A percentile compares a stretch with the other conserved stretches of the same genome.
Evolutionary conservation across 2,329 filamentous ascomycete species (phyloP).

Genomic region (Xylaria sp.): DNA sequence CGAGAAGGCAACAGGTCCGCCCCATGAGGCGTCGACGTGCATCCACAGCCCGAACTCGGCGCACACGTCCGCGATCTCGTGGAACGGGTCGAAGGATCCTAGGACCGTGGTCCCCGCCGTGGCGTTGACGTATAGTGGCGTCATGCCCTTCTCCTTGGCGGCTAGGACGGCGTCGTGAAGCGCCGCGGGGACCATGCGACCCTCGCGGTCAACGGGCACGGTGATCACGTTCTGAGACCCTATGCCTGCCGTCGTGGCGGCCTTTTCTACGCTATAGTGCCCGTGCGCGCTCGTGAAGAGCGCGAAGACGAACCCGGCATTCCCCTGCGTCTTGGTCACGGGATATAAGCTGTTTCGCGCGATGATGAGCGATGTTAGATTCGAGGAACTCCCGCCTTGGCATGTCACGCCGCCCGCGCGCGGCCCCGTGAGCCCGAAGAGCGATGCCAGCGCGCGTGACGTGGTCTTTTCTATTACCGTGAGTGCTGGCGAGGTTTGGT

Average conservation of each 20-base stretch:
- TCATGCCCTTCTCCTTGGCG: slow-evolving; percentile 74
- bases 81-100: slow-evolving; percentile 86
- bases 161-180: slow-evolving; percentile 71
- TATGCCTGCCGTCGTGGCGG: slow-evolving; percentile 88
- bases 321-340: slow-evolving; percentile 77
- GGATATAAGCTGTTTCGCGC: slow-evolving; percentile 88
- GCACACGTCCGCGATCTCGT: slow-evolving; percentile 75
- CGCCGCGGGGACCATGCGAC: slow-evolving; percentile 74
- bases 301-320: slow-evolving; percentile 72
- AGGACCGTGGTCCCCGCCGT: slow-evolving; percentile 95
- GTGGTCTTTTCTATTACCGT: slow-evolving; percentile 89
- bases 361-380: slow-evolving; percentile 75
- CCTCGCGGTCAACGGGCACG: slow-evolving; percentile 77
- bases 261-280: slow-evolving; percentile 95
- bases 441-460: slow-evolving; percentile 73
- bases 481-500: slow-evolving; percentile 89
- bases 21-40: slow-evolving; percentile 94
- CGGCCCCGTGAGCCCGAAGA: slow-evolving; percentile 80
- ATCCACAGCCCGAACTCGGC: slow-evolving; percentile 82
- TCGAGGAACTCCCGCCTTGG: slow-evolving; percentile 77
- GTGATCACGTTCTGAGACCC: slow-evolving; percentile 77
- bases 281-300: slow-evolving; percentile 91
- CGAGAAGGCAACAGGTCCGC: slow-evolving; percentile 84
- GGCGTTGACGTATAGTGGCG: slow-evolving; percentile 93
- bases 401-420: slow-evolving; percentile 68